Conservation (phyloP, 495 filamentous ascomycete species). For the Aspergillus haitiensis region DNA sequence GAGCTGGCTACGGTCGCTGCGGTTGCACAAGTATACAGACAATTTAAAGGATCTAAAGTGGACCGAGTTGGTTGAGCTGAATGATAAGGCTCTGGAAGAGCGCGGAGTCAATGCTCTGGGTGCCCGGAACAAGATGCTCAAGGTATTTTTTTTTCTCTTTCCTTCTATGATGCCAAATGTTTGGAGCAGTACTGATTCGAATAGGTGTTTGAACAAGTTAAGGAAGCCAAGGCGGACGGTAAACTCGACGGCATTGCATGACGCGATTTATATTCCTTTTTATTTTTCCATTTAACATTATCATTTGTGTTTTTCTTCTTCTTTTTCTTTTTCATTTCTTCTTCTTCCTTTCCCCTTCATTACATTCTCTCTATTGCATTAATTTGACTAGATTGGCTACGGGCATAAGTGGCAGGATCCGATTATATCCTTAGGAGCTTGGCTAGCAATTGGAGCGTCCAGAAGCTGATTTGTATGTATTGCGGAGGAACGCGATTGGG, state of each 20-base stretch:
- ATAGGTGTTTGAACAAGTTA: constrained; percentile 91
- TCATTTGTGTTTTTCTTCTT: constrained; percentile 15
- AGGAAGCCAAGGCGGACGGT: constrained; percentile 70
- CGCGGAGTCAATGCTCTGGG: constrained; percentile 94
- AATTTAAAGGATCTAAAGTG: constrained; percentile 96
- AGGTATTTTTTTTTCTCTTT: constrained; percentile 55
- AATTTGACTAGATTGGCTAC: constrained; percentile 34
- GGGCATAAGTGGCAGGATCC: constrained; percentile 34
- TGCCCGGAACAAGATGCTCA: constrained; percentile 95
- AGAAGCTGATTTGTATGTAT: constrained; percentile 25
- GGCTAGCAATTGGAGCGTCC: constrained; percentile 23
- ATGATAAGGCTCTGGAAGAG: constrained; percentile 91
- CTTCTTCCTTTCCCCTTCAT: constrained; percentile 23
- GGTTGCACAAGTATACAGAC: constrained; percentile 98
- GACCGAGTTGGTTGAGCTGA: constrained; percentile 88
- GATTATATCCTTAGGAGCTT: constrained; percentile 29
- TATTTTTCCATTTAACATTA: constrained; percentile 13
- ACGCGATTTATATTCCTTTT: constrained; percentile 20
- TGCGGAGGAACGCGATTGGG: constrained; percentile 19
- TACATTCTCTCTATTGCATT: constrained; percentile 33
- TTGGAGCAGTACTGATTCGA: constrained; percentile 23
- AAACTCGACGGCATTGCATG: constrained; percentile 53
- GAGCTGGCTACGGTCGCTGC: constrained; percentile 89
- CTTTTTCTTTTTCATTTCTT: constrained; percentile 19
- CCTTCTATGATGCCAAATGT: background rate